phyloP scores from a whole-genome alignment of 1,284 basidiomycete species.

The Golubevia sp. region DNA sequence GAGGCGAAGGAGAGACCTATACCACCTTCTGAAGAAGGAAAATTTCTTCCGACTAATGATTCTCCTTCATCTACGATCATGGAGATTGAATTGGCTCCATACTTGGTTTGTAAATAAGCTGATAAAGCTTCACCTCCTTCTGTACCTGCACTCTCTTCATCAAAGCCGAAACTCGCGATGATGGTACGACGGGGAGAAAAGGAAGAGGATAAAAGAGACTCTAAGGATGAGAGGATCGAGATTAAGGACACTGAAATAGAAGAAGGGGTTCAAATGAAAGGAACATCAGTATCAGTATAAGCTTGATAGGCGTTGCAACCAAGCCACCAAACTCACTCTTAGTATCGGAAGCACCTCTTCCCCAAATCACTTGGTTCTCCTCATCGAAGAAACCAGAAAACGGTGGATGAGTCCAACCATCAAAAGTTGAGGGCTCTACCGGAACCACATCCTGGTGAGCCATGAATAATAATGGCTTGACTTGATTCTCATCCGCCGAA shows the following conservation, averaged over 20 bases:
- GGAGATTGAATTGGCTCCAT: conserved; percentile 70
- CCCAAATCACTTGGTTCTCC: conserved; percentile 65
- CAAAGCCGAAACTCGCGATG: conserved; percentile 72
- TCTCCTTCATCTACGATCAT: conserved; percentile 66
- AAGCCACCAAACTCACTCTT: conserved; percentile 64
- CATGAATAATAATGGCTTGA: conserved; percentile 14
- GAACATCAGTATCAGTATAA: conserved; percentile 34
- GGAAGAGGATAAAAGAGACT: conserved; percentile 64
- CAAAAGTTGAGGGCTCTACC: conserved; percentile 64
- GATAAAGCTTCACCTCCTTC: conserved; percentile 69
- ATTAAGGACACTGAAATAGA: conserved; percentile 53
- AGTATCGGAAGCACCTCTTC: conserved; percentile 58
- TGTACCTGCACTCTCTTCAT: conserved; percentile 71
- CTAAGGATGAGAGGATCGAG: conserved; percentile 64
- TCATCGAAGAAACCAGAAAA: conserved; percentile 65
- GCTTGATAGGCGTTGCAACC: too few relatives aligned
- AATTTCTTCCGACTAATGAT: too few relatives aligned
- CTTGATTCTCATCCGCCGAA: conserved; percentile 36
- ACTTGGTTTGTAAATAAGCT: conserved; percentile 66
- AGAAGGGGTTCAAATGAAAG: background rate
- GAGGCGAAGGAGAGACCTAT: background rate
- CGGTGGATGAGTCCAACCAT: conserved; percentile 65
- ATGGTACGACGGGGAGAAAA: conserved; percentile 65
- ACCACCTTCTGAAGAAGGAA: background rate
- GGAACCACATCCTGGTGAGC: conserved; percentile 65